Conservation (phyloP, 2,329 filamentous ascomycete species). For the Penicillium crustosum region DNA sequence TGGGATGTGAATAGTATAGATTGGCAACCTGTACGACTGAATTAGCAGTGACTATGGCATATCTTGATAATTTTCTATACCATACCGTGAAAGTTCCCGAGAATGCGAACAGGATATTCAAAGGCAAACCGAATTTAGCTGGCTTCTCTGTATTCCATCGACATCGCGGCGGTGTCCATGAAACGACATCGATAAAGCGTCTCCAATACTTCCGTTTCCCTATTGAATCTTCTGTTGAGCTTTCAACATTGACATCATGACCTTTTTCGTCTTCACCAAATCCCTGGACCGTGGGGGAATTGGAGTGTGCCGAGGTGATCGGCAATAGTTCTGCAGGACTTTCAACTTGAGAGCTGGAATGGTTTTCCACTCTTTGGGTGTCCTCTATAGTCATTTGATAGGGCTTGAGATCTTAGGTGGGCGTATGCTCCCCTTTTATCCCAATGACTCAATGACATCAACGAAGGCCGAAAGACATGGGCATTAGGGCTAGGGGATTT, state of each 20-base stretch:
- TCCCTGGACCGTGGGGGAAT: neutral
- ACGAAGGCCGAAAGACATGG: neutral
- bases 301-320: conserved; percentile 1
- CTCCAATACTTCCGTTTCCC: neutral
- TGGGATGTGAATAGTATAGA: conserved; percentile 78
- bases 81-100: conserved; percentile 47
- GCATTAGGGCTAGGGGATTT: neutral
- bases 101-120: conserved; percentile 67
- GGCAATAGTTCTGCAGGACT: neutral
- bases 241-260: neutral
- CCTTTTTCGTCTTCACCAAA: neutral
- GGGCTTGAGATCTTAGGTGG: neutral
- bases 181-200: conserved; percentile 35
- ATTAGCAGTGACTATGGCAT: neutral
- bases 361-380: neutral
- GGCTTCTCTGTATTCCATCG: conserved; percentile 67
- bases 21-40: conserved; percentile 65
- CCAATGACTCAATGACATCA: neutral
- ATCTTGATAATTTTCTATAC: neutral
- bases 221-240: neutral
- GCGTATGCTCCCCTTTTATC: neutral
- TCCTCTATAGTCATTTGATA: conserved; percentile 1
- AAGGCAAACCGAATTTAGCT: conserved; percentile 64
- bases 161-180: conserved; percentile 65
- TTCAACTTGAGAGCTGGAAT: neutral